Conservation (phyloP, 768 basidiomycete genomes). For the Leccinellum luteum region DNA sequence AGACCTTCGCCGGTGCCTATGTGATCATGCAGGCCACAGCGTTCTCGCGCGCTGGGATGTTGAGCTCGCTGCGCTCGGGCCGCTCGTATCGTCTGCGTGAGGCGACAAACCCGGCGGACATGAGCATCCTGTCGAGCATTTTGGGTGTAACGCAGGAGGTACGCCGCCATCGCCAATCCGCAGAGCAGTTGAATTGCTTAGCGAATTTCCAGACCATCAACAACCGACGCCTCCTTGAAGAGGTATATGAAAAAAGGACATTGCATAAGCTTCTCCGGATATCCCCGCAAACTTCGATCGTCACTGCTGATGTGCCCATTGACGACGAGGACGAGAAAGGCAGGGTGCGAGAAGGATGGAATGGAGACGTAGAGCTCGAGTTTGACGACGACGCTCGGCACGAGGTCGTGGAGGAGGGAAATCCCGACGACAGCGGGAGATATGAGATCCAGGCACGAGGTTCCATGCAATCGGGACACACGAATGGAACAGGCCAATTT, state of each 20-base stretch:
- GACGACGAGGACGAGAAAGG: constrained; percentile 10
- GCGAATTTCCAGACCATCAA: constrained; percentile 58
- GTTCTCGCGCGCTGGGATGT: constrained; percentile 59
- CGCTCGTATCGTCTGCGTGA: constrained; percentile 45
- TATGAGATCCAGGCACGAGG: constrained; percentile 52
- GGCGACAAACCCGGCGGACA: constrained; percentile 51
- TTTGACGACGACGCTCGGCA: constrained; percentile 20
- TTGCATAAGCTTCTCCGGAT: constrained; percentile 62
- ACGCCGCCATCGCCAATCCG: constrained; percentile 16
- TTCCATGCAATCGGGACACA: constrained; percentile 43
- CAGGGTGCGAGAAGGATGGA: constrained; percentile 39
- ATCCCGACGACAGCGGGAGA: constrained; percentile 55
- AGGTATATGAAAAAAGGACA: constrained; percentile 57
- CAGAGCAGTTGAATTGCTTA: constrained; percentile 2
- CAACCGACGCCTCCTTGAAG: constrained; percentile 65
- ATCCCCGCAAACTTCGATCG: constrained; percentile 13
- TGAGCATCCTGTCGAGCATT: constrained; percentile 78
- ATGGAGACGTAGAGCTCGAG: constrained; percentile 35
- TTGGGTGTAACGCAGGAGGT: constrained; percentile 87
- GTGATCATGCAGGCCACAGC: constrained; percentile 75
- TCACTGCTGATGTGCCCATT: constrained; percentile 20
- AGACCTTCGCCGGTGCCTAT: constrained; percentile 80
- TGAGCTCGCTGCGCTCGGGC: constrained; percentile 54
- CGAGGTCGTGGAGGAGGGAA: constrained; percentile 8
- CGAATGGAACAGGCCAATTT: constrained; percentile 35